phyloP scores from a whole-genome alignment of 2,329 filamentous ascomycete genomes.

The Diaporthe eres region DNA sequence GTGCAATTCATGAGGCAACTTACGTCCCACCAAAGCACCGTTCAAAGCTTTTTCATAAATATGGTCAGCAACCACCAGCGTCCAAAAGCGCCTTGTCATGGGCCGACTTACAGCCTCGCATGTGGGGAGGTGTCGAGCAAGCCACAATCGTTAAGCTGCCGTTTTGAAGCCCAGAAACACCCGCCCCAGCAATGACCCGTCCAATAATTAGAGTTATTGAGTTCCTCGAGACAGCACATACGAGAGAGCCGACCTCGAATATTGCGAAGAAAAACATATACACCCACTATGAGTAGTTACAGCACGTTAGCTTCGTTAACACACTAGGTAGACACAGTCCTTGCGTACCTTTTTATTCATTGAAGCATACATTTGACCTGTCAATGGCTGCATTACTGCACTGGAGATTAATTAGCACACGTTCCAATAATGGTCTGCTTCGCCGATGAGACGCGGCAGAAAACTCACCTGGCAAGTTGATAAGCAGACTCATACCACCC shows the following conservation, averaged over 20 bases:
- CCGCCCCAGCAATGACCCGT: background rate
- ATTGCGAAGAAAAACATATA: constrained; percentile 20
- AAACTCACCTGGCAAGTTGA: constrained; percentile 12
- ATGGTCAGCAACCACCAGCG: background rate
- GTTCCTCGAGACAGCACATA: constrained; percentile 7
- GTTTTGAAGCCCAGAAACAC: constrained; percentile 12
- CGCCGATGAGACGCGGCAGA: background rate
- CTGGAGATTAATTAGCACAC: background rate
- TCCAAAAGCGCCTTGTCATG: background rate
- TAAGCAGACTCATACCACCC: constrained; percentile 26
- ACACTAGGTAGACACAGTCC: no score
- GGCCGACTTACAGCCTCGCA: constrained; percentile 3
- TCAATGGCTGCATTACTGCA: constrained; percentile 3
- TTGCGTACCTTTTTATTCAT: constrained; percentile 14
- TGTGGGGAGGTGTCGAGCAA: constrained; percentile 9
- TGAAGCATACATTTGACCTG: background rate
- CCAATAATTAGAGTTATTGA: constrained; percentile 17
- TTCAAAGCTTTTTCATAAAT: background rate
- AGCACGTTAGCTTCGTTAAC: background rate
- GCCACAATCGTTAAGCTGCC: constrained; percentile 8
- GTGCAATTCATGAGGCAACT: background rate
- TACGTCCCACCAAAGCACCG: background rate
- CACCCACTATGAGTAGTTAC: background rate
- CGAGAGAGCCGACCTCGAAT: constrained; percentile 6
- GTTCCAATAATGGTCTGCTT: background rate